phyloP scores from a whole-genome alignment of 345 rosid species.

The Rhodamnia argentea region DNA sequence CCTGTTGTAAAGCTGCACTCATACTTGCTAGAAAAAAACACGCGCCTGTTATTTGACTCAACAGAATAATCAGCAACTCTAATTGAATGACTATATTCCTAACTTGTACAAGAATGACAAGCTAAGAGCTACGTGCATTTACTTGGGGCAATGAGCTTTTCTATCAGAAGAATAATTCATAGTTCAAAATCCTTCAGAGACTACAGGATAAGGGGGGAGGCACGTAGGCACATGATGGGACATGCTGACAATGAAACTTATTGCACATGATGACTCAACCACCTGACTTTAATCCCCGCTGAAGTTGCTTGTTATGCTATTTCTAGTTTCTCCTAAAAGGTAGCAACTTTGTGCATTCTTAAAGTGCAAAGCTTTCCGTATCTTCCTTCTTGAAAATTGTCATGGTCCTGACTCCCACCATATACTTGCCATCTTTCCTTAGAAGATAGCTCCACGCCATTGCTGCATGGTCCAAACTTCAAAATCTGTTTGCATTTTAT shows the following conservation, averaged over 20 bases:
- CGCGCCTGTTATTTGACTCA: not conserved
- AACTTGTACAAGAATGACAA: not conserved
- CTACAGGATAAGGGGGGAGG: not conserved
- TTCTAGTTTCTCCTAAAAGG: not conserved
- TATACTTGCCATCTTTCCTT: not conserved
- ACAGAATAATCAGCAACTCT: not conserved
- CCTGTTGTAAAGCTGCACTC: not conserved
- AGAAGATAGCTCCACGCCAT: not conserved
- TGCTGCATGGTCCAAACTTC: not conserved
- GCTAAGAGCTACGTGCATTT: not conserved
- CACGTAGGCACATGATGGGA: not conserved
- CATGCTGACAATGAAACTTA: not conserved
- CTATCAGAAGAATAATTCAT: not conserved
- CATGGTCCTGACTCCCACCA: not conserved
- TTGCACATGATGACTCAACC: not conserved
- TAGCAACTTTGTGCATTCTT: not conserved
- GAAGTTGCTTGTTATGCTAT: not conserved
- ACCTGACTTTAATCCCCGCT: not conserved
- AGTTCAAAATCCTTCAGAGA: not conserved
- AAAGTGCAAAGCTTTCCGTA: not conserved
- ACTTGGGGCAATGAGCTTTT: not conserved
- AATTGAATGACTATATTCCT: not conserved
- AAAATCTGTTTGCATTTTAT: not conserved
- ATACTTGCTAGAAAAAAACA: not conserved
- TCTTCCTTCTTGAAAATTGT: not conserved